Percentiles rank a stretch among this genome's conserved stretches.
Evolutionary conservation across 495 filamentous ascomycete species (phyloP).

Genomic region (Lophiotrema nucula): DNA sequence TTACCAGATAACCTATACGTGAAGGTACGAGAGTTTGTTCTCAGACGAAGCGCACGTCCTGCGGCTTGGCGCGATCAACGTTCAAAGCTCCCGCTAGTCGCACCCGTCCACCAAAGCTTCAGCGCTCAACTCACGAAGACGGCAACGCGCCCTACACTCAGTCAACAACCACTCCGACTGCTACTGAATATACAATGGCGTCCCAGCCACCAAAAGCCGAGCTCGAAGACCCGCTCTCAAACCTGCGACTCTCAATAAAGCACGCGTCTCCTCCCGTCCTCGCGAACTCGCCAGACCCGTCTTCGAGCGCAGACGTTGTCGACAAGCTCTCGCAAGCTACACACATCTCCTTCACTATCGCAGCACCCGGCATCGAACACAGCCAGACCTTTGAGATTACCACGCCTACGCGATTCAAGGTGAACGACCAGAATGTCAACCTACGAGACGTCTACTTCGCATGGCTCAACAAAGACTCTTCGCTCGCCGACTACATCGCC

Average conservation of each 20-base stretch:
- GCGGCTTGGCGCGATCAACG: no score
- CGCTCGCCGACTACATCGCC: conserved; percentile 85
- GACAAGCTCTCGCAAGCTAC: conserved; percentile 70
- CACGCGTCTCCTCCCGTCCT: conserved; percentile 63
- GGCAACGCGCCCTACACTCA: neutral
- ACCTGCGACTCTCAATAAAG: conserved; percentile 76
- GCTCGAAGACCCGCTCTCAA: conserved; percentile 66
- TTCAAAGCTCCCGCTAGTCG: no score
- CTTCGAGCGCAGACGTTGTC: conserved; percentile 45
- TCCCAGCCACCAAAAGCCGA: conserved; percentile 19
- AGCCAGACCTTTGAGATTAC: conserved; percentile 70
- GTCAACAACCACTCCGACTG: no score
- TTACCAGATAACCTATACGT: no score
- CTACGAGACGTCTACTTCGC: conserved; percentile 93
- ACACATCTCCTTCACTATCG: conserved; percentile 72
- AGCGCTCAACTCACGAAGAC: neutral
- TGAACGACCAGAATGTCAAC: conserved; percentile 70
- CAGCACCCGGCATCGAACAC: no score
- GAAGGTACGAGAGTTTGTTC: no score
- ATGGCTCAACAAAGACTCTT: conserved; percentile 85
- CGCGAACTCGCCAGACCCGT: conserved; percentile 63
- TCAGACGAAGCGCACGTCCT: no score
- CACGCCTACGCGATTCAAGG: conserved; percentile 79
- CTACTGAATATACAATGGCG: no score
- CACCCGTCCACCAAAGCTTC: no score